Percentiles rank a stretch among this genome's conserved stretches.
These are phyloP conservation scores for Fusarium bulbicola DNA, from an alignment of 2,329 filamentous ascomycete species.

Conservation along the genomic window DNA sequence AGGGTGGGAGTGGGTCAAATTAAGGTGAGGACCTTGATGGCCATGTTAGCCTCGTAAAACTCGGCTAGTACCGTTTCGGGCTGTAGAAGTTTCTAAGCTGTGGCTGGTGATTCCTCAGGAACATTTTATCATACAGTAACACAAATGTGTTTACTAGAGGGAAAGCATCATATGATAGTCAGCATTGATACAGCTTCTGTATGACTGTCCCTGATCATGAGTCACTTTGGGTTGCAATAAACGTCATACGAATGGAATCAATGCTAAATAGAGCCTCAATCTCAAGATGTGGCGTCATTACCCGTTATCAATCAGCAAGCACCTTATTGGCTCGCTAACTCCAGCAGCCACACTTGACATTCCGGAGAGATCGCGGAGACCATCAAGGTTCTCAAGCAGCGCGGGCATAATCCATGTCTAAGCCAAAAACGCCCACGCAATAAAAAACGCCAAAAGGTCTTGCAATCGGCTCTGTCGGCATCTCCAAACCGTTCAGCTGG, in stretches of 20 bases:
- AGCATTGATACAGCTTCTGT: fast-evolving
- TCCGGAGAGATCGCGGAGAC: conserved; percentile 14
- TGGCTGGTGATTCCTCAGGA: conserved; percentile 11
- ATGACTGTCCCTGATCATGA: too few species aligned
- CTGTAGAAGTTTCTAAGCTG: conserved; percentile 4
- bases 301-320: neutral
- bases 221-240: neutral
- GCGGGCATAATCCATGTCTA: conserved; percentile 10
- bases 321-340: conserved; percentile 23
- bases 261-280: conserved; percentile 4
- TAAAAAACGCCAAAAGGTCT: conserved; percentile 12
- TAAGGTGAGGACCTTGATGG: conserved; percentile 46
- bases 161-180: neutral
- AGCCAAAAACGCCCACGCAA: conserved; percentile 18
- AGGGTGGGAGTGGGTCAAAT: conserved; percentile 38
- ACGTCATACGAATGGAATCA: neutral
- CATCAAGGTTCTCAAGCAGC: conserved; percentile 42
- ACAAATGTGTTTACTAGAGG: neutral
- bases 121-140: neutral
- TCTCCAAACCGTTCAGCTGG: neutral
- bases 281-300: conserved; percentile 30
- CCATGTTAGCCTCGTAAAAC: conserved; percentile 20
- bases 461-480: conserved; percentile 38
- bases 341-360: conserved; percentile 33
- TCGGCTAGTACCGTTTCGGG: conserved; percentile 7